Evolutionary conservation across 768 basidiomycete genomes (phyloP).

Genomic region (Tulasnella sp.): DNA sequence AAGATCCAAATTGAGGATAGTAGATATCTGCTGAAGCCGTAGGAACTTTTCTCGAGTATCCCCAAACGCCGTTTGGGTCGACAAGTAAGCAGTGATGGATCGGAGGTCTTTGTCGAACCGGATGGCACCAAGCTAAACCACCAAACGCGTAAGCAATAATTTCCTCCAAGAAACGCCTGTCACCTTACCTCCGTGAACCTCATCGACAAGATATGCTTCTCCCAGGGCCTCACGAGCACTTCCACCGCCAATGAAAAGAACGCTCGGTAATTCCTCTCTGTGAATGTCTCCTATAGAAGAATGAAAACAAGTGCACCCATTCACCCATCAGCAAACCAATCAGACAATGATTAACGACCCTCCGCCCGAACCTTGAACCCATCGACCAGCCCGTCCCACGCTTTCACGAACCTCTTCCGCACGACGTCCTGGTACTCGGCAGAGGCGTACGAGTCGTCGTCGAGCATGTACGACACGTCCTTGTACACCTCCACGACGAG

Average conservation of each 20-base stretch:
- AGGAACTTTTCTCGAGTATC: constrained; percentile 87
- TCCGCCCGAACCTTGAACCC: constrained; percentile 77
- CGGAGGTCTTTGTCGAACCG: constrained; percentile 90
- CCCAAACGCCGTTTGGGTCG: constrained; percentile 80
- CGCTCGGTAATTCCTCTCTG: constrained; percentile 74
- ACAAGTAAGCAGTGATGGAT: constrained; percentile 68
- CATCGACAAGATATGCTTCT: constrained; percentile 69
- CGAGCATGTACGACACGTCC: constrained; percentile 76
- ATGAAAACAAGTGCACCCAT: background rate
- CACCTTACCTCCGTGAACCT: constrained; percentile 74
- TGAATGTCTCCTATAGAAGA: constrained; percentile 67
- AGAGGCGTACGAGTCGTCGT: constrained; percentile 73
- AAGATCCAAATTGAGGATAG: constrained; percentile 74
- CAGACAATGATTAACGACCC: background rate
- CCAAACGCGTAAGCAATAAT: background rate
- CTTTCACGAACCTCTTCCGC: constrained; percentile 78
- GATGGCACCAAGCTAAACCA: constrained; percentile 78
- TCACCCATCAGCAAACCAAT: too few relatives aligned
- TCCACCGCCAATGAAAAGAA: constrained; percentile 82
- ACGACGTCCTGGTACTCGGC: constrained; percentile 82
- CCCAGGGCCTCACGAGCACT: constrained; percentile 88
- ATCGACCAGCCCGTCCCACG: constrained; percentile 77
- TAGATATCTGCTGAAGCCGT: constrained; percentile 86
- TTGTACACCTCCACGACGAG: constrained; percentile 82
- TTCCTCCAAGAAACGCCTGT: background rate